Evolutionary conservation across 352 stramenopile genomes (phyloP).

Genomic region (Phytopythium litorale): DNA sequence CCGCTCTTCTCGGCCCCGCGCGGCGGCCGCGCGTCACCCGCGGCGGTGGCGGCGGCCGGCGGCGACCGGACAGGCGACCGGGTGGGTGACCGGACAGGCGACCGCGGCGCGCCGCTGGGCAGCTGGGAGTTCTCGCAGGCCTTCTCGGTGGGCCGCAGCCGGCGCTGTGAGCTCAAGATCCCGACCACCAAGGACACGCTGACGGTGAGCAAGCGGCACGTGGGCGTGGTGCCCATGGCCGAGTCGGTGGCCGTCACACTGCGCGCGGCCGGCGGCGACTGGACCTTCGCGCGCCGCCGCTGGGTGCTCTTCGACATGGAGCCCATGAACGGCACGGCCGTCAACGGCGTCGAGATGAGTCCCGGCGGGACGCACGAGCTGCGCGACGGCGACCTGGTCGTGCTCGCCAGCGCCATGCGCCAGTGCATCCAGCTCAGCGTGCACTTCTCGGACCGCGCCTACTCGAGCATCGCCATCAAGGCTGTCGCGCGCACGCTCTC

Average conservation of each 20-base stretch:
- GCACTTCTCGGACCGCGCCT: constrained; percentile 35
- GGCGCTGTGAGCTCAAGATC: constrained; percentile 66
- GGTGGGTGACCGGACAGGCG: constrained; percentile 1
- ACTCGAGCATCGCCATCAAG: constrained; percentile 39
- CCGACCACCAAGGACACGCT: constrained; percentile 64
- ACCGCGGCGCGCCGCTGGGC: constrained; percentile 5
- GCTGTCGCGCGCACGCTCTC: constrained; percentile 15
- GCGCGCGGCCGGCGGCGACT: constrained; percentile 2
- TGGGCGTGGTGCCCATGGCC: constrained; percentile 47
- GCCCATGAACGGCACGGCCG: constrained; percentile 74
- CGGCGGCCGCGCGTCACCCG: background rate
- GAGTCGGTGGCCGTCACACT: constrained; percentile 11
- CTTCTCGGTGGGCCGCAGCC: constrained; percentile 72
- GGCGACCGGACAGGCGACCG: background rate
- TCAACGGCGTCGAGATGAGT: constrained; percentile 65
- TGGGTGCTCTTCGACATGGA: constrained; percentile 82
- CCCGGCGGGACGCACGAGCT: constrained; percentile 54
- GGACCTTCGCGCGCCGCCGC: constrained; percentile 15
- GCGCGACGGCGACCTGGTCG: constrained; percentile 61
- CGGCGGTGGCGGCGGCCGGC: background rate
- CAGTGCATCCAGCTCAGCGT: constrained; percentile 54
- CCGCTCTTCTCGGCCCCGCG: constrained; percentile 5
- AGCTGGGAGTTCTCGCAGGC: constrained; percentile 44
- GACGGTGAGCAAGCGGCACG: constrained; percentile 74
- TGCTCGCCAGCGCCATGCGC: constrained; percentile 63